phyloP scores from a whole-genome alignment of 2,329 filamentous ascomycete species.

The Beauveria asiatica region DNA sequence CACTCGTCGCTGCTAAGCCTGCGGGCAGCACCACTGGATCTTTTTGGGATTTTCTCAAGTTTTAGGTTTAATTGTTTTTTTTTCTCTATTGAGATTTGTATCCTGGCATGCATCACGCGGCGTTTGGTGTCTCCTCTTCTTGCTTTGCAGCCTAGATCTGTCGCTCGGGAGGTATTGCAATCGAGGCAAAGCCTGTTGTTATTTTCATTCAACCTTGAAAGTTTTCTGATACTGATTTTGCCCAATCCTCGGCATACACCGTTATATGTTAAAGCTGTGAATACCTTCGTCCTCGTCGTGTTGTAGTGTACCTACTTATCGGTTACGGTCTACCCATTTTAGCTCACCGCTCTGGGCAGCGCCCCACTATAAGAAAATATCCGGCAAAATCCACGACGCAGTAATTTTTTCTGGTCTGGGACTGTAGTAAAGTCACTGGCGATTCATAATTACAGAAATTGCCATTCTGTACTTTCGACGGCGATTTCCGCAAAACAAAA shows the following conservation, averaged over 20 bases:
- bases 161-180: not conserved
- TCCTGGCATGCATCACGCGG: not conserved
- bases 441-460: not conserved
- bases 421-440: not conserved
- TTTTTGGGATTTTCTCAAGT: conserved; percentile 38
- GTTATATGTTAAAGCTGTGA: not conserved
- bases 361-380: conserved; percentile 7
- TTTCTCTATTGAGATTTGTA: not conserved
- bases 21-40: conserved; percentile 20
- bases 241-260: not conserved
- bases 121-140: not conserved
- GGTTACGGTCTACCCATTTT: not conserved
- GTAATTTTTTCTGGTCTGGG: not conserved
- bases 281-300: not conserved
- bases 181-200: not conserved
- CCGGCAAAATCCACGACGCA: conserved; percentile 2
- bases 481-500: conserved; percentile 14
- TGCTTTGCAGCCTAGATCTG: not conserved
- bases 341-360: not conserved
- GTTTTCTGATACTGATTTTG: not conserved
- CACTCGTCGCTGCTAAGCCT: conserved; percentile 38
- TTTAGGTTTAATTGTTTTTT: conserved; percentile 3
- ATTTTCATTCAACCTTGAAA: too few species aligned
- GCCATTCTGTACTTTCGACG: not conserved
- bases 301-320: not conserved